Conservation (phyloP, 2,329 filamentous ascomycete genomes). For the Chrysoporthe puriensis region DNA sequence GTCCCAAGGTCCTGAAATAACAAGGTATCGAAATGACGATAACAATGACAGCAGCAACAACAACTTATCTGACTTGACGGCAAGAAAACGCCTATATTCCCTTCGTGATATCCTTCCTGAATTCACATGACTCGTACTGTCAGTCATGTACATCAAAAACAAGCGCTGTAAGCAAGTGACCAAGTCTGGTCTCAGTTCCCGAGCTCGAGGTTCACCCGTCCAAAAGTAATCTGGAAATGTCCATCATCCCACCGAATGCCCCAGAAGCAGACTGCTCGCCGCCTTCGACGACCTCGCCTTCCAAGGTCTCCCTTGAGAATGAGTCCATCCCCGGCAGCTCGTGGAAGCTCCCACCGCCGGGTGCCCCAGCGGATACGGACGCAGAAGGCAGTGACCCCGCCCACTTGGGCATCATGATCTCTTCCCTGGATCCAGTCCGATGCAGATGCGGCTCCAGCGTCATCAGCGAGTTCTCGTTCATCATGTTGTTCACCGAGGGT, state of each 20-base stretch:
- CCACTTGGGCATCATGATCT: constrained; percentile 47
- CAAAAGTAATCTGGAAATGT: constrained; percentile 63
- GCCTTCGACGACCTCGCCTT: constrained; percentile 33
- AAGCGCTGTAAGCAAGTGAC: background rate
- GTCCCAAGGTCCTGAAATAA: background rate
- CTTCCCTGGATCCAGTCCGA: constrained; percentile 50
- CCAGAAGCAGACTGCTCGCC: constrained; percentile 31
- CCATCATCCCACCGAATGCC: constrained; percentile 59
- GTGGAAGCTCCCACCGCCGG: constrained; percentile 9
- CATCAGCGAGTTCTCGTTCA: constrained; percentile 48
- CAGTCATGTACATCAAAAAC: constrained; percentile 1
- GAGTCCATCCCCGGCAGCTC: constrained; percentile 26
- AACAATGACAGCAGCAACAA: constrained; percentile 5
- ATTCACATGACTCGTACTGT: background rate
- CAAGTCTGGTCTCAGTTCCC: background rate
- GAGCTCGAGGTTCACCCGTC: constrained; percentile 38
- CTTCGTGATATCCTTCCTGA: background rate
- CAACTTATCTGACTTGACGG: background rate
- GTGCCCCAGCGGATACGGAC: constrained; percentile 6
- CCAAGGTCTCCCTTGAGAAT: constrained; percentile 23
- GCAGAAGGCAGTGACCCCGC: constrained; percentile 31
- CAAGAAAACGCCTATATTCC: constrained; percentile 1
- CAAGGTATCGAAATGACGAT: constrained; percentile 9
- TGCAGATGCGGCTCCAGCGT: constrained; percentile 46
- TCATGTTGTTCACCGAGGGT: constrained; percentile 54